These are phyloP conservation scores for Pholiota molesta DNA, from an alignment of 768 basidiomycete species.

Conservation along the genomic window DNA sequence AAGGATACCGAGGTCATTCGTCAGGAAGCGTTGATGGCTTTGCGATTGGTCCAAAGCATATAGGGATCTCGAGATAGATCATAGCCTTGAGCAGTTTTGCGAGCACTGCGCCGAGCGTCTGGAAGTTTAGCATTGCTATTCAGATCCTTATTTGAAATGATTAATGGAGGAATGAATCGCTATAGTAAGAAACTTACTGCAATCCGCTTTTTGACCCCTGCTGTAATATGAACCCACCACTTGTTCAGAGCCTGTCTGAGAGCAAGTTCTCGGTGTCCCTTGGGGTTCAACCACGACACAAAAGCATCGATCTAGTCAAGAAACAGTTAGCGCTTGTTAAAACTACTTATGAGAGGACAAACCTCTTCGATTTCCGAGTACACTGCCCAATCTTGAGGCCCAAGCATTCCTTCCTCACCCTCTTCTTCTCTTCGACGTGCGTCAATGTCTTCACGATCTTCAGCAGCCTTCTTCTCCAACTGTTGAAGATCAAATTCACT, in stretches of 20 bases:
- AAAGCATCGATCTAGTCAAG: slow-evolving; percentile 73
- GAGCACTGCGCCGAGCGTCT: slow-evolving; percentile 79
- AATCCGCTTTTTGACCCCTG: slow-evolving; percentile 75
- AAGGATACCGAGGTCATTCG: background rate
- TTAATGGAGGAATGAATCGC: slow-evolving; percentile 13
- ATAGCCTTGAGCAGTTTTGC: slow-evolving; percentile 59
- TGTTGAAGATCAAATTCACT: slow-evolving; percentile 79
- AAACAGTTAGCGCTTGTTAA: slow-evolving; percentile 14
- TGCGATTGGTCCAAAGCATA: slow-evolving; percentile 87
- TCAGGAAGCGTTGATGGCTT: slow-evolving; percentile 55
- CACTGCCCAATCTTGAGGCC: slow-evolving; percentile 85
- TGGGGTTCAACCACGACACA: slow-evolving; percentile 87
- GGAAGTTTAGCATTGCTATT: slow-evolving; percentile 70
- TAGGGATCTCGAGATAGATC: slow-evolving; percentile 81
- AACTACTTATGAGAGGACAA: slow-evolving; percentile 24
- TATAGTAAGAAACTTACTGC: slow-evolving; percentile 52
- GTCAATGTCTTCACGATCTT: slow-evolving; percentile 60
- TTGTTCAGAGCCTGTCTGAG: slow-evolving; percentile 77
- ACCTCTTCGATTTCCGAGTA: slow-evolving; percentile 91
- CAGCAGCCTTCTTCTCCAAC: slow-evolving; percentile 58
- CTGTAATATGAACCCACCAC: slow-evolving; percentile 83
- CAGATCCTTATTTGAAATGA: slow-evolving; percentile 55
- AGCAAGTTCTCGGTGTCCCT: slow-evolving; percentile 86
- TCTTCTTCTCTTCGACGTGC: slow-evolving; percentile 76
- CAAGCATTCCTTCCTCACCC: slow-evolving; percentile 73